phyloP scores from a whole-genome alignment of 257 asterid genomes.

The Solanum chaucha region DNA sequence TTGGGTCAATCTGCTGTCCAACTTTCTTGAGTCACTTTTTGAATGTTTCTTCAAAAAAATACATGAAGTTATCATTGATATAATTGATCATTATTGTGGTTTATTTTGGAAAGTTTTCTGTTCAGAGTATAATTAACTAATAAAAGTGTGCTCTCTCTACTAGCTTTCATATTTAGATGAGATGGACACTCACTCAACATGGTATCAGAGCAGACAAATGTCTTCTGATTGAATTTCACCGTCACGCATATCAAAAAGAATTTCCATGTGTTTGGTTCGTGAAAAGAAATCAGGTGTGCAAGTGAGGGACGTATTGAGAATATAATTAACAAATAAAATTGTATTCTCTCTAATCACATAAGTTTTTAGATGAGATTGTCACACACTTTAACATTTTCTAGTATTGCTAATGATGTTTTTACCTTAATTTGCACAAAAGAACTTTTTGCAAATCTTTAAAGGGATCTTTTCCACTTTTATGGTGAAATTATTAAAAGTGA shows the following conservation, averaged over 20 bases:
- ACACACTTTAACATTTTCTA: neutral
- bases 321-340: no score
- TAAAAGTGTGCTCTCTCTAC: no score
- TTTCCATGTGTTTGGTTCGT: no score
- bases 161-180: no score
- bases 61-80: neutral
- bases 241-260: no score
- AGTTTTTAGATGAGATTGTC: neutral
- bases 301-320: no score
- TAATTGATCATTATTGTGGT: neutral
- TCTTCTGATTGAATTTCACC: no score
- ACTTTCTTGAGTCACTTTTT: neutral
- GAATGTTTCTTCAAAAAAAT: neutral
- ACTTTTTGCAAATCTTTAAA: neutral
- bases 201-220: no score
- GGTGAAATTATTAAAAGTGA: neutral
- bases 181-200: no score
- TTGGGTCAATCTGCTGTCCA: neutral
- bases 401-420: neutral
- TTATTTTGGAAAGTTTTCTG: neutral
- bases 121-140: no score
- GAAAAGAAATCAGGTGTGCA: no score
- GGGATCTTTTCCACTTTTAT: neutral
- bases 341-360: no score
- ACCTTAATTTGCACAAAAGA: neutral